These are phyloP conservation scores for Neocatenulostroma microsporum DNA, from an alignment of 2,329 filamentous ascomycete genomes.

Conservation along the genomic window DNA sequence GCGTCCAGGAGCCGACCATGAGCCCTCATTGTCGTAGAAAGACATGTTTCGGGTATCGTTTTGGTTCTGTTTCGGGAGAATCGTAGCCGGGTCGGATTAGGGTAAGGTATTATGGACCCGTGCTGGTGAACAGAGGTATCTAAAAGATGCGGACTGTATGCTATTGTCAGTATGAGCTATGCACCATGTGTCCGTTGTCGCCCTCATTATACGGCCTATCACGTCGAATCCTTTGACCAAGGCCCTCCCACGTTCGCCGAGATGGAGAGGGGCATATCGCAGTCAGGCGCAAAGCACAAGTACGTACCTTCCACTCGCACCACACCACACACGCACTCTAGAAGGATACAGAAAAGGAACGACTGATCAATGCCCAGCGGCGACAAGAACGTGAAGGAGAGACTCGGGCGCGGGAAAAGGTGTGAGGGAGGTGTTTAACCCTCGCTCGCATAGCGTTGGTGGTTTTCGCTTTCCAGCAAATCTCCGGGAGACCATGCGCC, in stretches of 20 bases:
- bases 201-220: not conserved
- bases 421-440: not conserved
- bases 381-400: constrained; percentile 6
- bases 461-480: not conserved
- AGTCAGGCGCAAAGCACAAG: too few species aligned
- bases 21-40: constrained; percentile 59
- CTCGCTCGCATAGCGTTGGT: not conserved
- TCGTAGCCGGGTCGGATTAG: constrained; percentile 13
- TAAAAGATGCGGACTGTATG: constrained; percentile 6
- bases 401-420: constrained; percentile 6
- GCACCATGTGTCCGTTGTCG: not conserved
- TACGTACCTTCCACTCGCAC: constrained; percentile 3
- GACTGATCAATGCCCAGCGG: constrained; percentile 3
- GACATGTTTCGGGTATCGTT: constrained; percentile 49
- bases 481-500: too few species aligned
- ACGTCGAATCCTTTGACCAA: not conserved
- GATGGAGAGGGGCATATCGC: constrained; percentile 1
- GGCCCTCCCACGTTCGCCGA: not conserved
- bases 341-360: constrained; percentile 5
- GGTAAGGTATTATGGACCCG: constrained; percentile 17
- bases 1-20: constrained; percentile 55
- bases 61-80: too few species aligned
- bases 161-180: not conserved
- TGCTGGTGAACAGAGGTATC: constrained; percentile 9
- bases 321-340: constrained; percentile 3